Evolutionary conservation across 176 grass and related monocot genomes (phyloP).

Genomic region (Musa acuminata): DNA sequence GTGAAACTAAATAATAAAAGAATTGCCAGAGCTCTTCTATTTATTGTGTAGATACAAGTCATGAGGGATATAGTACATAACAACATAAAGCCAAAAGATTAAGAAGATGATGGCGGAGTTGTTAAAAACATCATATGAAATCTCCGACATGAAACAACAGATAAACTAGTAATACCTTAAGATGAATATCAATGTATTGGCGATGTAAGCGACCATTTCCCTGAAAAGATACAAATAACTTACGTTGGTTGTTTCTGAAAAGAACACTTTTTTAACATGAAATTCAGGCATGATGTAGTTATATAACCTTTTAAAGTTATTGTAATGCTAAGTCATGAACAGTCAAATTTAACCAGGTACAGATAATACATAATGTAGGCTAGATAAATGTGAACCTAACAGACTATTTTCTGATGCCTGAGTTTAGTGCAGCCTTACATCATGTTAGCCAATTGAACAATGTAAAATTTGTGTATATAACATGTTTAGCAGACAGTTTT

Average conservation of each 20-base stretch:
- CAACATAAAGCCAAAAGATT: background rate
- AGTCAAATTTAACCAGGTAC: background rate
- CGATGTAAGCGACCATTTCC: conserved; percentile 99
- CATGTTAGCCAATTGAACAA: background rate
- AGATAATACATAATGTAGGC: background rate
- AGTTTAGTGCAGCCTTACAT: background rate
- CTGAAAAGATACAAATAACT: conserved; percentile 33
- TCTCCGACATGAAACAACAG: background rate
- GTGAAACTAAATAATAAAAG: background rate
- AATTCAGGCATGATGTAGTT: background rate
- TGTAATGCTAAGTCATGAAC: background rate
- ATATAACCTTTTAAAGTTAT: background rate
- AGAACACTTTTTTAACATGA: background rate
- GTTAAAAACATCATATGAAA: background rate
- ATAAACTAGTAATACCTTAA: conserved; percentile 53
- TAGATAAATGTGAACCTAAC: background rate
- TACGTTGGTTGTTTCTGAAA: background rate
- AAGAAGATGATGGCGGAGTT: background rate
- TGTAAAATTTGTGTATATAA: background rate
- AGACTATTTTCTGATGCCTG: background rate
- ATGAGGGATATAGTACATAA: background rate
- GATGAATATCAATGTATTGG: conserved; percentile 96
- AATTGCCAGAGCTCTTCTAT: background rate
- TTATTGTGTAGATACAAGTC: background rate
- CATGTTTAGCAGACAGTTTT: no score